Evolutionary conservation across 176 grass and related monocot species (phyloP).

Genomic region (Triticum monococcum): DNA sequence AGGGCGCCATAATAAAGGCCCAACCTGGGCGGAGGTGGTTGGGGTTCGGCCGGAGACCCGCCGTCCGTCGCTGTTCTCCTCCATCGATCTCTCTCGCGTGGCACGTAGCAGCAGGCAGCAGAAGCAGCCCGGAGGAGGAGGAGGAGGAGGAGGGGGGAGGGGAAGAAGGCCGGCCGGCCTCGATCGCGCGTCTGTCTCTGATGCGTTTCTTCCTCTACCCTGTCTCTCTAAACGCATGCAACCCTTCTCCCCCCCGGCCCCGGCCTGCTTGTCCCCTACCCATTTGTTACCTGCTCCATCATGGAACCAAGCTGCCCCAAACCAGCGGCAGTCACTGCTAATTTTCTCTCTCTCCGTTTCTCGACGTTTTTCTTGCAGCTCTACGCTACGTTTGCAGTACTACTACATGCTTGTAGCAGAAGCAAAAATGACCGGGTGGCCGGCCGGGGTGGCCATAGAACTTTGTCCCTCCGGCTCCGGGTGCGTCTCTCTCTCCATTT

Average conservation of each 20-base stretch:
- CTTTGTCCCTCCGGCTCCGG: neutral
- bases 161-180: neutral
- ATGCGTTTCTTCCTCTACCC: neutral
- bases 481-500: constrained; percentile 22
- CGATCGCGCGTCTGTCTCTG: neutral
- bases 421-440: constrained; percentile 3
- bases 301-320: too few species aligned
- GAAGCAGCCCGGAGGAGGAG: constrained; percentile 23
- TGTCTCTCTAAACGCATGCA: constrained; percentile 6
- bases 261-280: neutral
- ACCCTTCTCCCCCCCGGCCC: neutral
- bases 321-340: neutral
- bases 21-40: neutral
- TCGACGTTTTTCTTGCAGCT: neutral
- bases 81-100: neutral
- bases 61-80: neutral
- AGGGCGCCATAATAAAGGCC: neutral
- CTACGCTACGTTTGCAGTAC: too few species aligned
- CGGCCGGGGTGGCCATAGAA: neutral
- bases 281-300: neutral
- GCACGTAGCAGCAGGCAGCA: neutral
- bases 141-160: neutral
- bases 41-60: constrained; percentile 12
- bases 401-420: constrained; percentile 12
- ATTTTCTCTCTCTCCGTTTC: too few species aligned